Base-by-base conservation (phyloP, 2,329 filamentous ascomycete species). In the Fusarium fracticaudum region DNA sequence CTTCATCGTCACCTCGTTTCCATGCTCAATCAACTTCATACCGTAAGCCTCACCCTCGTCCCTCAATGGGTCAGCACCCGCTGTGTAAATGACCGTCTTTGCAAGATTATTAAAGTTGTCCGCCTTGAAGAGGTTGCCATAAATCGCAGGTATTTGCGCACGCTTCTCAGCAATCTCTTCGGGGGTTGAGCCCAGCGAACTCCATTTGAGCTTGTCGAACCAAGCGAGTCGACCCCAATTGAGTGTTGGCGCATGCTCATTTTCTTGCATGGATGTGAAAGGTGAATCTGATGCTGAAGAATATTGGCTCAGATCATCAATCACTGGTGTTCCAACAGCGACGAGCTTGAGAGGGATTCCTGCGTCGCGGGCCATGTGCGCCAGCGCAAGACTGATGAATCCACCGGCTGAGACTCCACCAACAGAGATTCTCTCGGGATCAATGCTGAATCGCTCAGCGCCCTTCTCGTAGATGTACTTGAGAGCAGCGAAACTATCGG, bases 21-120 rank as follows among this genome's bases (percentile, higher is more conserved):
- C 86, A n/a, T 80, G 78, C 68, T 84, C 81, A 15, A 85, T 77
- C 63, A 87, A 72, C 72, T 82, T 81, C 70, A 77, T 76, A 1
- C 80, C 86, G 68, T 87, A 87, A 1, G 82, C 83, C 77, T 87
- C 86, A 5, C 85, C 86, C 72, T 87, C 86, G 72, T 87, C 86
- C 6, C 86, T 80, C 60, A 87, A 26, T 6, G 63, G 63, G 1
- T 66, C 63, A 1, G 63, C 60, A 0, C 63, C 63, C 5, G 63
- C 63, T 41, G 63, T 64, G 13, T 55, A 64, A 8, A 66, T 66
- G 13, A 66, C 38, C 0, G 63, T 64, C 18, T 47, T 66, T 47
- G 63, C 60, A 5, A 66, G 24, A 15, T 66, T 66, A 10, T 18
- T 41, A 29, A 64, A 66, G 35, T 66, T 50, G 8, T 24, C 17